Evolutionary conservation across 768 basidiomycete species (phyloP).

Genomic region (Trametes gibbosa): DNA sequence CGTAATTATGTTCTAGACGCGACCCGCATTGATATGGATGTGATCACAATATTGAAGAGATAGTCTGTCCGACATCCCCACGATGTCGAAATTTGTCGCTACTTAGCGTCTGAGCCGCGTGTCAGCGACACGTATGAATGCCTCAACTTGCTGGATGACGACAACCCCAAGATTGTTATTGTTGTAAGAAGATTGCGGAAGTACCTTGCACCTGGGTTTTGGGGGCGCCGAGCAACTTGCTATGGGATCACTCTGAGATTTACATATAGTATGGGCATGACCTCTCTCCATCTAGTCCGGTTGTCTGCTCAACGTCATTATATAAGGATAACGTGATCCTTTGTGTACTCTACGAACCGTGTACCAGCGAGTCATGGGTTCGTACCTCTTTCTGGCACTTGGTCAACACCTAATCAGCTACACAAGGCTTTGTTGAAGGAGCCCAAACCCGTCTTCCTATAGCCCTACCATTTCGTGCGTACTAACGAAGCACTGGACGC

Average conservation of each 20-base stretch:
- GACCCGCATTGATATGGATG: not conserved
- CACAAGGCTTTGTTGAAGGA: too few relatives aligned
- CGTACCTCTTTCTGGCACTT: too few relatives aligned
- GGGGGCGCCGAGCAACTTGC: too few relatives aligned
- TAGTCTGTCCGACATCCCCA: slow-evolving; percentile 6
- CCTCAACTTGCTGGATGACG: slow-evolving; percentile 13
- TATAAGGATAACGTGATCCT: too few relatives aligned
- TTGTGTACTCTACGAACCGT: too few relatives aligned
- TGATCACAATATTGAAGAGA: slow-evolving; percentile 10
- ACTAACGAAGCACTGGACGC: slow-evolving; percentile 21
- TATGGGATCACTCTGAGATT: too few relatives aligned
- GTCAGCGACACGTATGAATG: slow-evolving; percentile 19
- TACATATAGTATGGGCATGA: too few relatives aligned
- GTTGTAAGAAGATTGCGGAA: slow-evolving; percentile 33
- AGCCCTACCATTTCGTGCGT: slow-evolving; percentile 28
- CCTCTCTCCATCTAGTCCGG: too few relatives aligned
- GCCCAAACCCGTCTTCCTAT: slow-evolving; percentile 21
- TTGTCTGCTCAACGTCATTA: too few relatives aligned
- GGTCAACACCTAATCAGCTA: too few relatives aligned
- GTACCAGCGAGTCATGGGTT: too few relatives aligned
- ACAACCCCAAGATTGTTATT: slow-evolving; percentile 19
- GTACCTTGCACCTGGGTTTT: slow-evolving; percentile 30
- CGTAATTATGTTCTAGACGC: slow-evolving; percentile 7
- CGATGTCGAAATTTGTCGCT: slow-evolving; percentile 11
- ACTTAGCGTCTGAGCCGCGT: slow-evolving; percentile 6